Conservation (phyloP, 495 filamentous ascomycete genomes). For the Penicillium lagena region DNA sequence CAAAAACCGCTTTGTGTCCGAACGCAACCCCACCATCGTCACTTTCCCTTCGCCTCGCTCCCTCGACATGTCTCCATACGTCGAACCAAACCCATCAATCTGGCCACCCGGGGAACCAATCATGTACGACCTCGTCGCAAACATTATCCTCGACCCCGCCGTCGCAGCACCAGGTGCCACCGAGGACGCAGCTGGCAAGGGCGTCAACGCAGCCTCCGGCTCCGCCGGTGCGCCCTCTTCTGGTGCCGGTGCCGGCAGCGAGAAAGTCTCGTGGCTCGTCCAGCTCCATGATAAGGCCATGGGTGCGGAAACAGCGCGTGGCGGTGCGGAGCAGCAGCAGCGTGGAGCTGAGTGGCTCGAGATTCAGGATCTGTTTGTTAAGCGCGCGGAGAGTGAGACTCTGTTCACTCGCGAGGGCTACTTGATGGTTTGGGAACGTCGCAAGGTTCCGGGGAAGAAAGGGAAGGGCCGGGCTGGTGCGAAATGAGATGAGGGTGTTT, state of each 20-base stretch:
- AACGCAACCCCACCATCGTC: conserved; percentile 97
- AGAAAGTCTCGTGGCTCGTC: conserved; percentile 49
- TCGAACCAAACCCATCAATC: conserved; percentile 61
- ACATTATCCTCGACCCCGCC: conserved; percentile 63
- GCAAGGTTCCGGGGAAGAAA: conserved; percentile 49
- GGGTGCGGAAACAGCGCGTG: conserved; percentile 29
- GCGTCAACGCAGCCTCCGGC: conserved; percentile 70
- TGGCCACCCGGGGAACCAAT: conserved; percentile 74
- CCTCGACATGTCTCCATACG: conserved; percentile 84
- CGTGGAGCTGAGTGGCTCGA: conserved; percentile 74
- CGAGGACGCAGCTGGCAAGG: conserved; percentile 77
- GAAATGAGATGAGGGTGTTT: not conserved
- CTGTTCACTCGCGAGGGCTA: conserved; percentile 90
- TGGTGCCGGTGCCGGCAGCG: conserved; percentile 39
- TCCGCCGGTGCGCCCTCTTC: conserved; percentile 31
- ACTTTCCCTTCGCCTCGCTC: conserved; percentile 75
- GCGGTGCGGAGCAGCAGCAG: conserved; percentile 19
- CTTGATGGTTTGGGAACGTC: conserved; percentile 92
- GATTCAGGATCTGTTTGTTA: conserved; percentile 90
- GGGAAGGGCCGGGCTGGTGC: conserved; percentile 25
- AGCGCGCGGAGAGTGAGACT: conserved; percentile 76
- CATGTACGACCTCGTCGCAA: conserved; percentile 93
- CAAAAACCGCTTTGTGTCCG: conserved; percentile 89
- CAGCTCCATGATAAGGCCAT: conserved; percentile 52
- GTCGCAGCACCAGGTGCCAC: conserved; percentile 74